Evolutionary conservation across 1,284 basidiomycete species (phyloP).

Genomic region (Cystobasidium sp.): DNA sequence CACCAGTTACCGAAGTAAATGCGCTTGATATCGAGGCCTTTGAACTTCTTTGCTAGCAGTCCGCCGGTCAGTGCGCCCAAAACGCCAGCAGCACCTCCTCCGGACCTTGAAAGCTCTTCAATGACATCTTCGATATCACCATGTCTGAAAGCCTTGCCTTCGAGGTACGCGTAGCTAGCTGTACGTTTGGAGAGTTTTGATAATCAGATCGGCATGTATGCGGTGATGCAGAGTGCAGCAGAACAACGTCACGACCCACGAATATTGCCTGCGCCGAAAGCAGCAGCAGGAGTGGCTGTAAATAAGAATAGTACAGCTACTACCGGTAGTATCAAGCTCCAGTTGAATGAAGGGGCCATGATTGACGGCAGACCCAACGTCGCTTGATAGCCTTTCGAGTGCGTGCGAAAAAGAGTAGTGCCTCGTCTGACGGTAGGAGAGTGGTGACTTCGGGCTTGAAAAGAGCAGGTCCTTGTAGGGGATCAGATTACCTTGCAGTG

Average conservation of each 20-base stretch:
- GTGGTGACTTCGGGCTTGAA: background rate
- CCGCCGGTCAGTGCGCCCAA: conserved; percentile 51
- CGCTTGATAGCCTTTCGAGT: too few species aligned
- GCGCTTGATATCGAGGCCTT: conserved; percentile 53
- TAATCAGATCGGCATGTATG: background rate
- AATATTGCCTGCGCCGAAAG: conserved; percentile 42
- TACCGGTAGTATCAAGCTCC: conserved; percentile 20
- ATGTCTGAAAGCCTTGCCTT: conserved; percentile 50
- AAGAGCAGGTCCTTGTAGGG: background rate
- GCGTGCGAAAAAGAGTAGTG: background rate
- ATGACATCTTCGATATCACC: conserved; percentile 50
- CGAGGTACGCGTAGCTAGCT: conserved; percentile 41
- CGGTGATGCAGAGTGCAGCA: background rate
- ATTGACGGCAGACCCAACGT: background rate
- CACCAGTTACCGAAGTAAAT: conserved; percentile 50
- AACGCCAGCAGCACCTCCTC: conserved; percentile 48
- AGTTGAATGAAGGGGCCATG: conserved; percentile 13
- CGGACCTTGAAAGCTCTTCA: conserved; percentile 22
- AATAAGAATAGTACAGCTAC: conserved; percentile 17
- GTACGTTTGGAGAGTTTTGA: background rate
- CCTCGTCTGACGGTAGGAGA: background rate
- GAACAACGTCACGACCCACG: background rate
- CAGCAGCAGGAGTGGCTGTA: conserved; percentile 13
- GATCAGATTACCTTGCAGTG: too few species aligned
- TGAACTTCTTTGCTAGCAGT: conserved; percentile 50